Percentiles rank a stretch among this genome's conserved stretches.
Conservation (phyloP, 257 asterid genomes). For the Cordia subcordata region DNA sequence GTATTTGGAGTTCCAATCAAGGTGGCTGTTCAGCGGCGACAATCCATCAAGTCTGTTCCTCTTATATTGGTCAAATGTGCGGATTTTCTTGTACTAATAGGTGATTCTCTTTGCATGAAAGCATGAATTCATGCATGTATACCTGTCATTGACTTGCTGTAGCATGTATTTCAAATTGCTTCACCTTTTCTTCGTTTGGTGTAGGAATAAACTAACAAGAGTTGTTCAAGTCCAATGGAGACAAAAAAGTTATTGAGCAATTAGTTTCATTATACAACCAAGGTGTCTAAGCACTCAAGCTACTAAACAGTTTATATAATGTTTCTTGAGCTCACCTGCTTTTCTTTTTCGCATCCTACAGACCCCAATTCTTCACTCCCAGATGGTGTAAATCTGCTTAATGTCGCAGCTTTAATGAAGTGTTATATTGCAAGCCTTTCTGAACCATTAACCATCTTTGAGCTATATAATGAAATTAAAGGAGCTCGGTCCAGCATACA, state of each 20-base stretch:
- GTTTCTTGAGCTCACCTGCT: constrained; percentile 3
- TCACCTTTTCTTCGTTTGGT: constrained; percentile 11
- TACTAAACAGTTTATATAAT: constrained; percentile 9
- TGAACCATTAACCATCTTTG: constrained; percentile 80
- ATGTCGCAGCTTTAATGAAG: constrained; percentile 76
- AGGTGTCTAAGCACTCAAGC: constrained; percentile 37
- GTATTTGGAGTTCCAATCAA: constrained; percentile 88
- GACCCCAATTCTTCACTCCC: constrained; percentile 71
- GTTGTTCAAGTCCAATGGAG: constrained; percentile 79
- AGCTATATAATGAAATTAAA: constrained; percentile 61
- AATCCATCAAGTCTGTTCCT: constrained; percentile 66
- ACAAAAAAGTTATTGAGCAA: constrained; percentile 60
- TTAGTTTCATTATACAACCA: constrained; percentile 74
- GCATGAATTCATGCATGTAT: constrained; percentile 1
- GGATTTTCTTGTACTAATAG: constrained; percentile 82
- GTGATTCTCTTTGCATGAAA: constrained; percentile 20
- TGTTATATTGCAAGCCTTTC: constrained; percentile 89
- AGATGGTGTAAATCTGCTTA: constrained; percentile 57
- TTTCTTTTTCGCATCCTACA: constrained; percentile 23
- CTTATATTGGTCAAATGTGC: constrained; percentile 68
- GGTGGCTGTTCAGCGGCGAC: constrained; percentile 68
- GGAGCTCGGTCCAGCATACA: constrained; percentile 63
- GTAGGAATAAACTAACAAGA: constrained; percentile 68
- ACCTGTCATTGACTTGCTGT: not conserved
- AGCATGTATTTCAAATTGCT: not conserved